phyloP scores from a whole-genome alignment of 306 rosid species.

The Gastrolobium bilobum region DNA sequence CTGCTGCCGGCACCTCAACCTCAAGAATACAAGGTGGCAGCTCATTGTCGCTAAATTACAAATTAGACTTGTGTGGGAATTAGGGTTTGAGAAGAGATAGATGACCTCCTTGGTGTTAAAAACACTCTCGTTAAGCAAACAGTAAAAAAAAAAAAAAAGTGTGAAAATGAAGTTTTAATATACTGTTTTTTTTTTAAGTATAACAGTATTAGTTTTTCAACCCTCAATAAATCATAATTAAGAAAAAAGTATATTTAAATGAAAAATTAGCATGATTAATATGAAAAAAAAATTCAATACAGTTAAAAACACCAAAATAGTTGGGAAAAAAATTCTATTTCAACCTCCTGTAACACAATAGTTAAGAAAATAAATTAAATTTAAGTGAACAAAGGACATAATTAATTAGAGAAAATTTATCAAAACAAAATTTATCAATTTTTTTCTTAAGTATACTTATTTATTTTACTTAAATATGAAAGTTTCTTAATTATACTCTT shows the following conservation, averaged over 20 bases:
- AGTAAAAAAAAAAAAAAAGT: not conserved
- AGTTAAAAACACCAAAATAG: not conserved
- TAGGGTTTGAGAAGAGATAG: conserved; percentile 4
- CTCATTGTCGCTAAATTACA: conserved; percentile 33
- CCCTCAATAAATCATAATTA: not conserved
- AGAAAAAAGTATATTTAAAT: not conserved
- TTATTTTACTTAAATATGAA: not conserved
- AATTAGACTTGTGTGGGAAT: conserved; percentile 6
- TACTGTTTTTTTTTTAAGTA: not conserved
- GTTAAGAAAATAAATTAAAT: not conserved
- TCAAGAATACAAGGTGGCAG: conserved; percentile 31
- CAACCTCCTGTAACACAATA: not conserved
- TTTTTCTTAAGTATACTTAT: not conserved
- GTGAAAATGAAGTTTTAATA: not conserved
- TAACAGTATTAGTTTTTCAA: not conserved
- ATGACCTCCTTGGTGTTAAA: not conserved
- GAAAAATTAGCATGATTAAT: not conserved
- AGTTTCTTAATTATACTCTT: not conserved
- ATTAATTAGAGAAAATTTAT: not conserved
- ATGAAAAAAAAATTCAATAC: not conserved
- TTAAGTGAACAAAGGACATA: not conserved
- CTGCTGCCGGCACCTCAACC: conserved; percentile 17
- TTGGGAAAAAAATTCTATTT: not conserved
- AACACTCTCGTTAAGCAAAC: not conserved
- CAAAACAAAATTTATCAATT: not conserved